These are phyloP conservation scores for Solanum gracilifrons DNA, from an alignment of 257 asterid species.

Conservation along the genomic window DNA sequence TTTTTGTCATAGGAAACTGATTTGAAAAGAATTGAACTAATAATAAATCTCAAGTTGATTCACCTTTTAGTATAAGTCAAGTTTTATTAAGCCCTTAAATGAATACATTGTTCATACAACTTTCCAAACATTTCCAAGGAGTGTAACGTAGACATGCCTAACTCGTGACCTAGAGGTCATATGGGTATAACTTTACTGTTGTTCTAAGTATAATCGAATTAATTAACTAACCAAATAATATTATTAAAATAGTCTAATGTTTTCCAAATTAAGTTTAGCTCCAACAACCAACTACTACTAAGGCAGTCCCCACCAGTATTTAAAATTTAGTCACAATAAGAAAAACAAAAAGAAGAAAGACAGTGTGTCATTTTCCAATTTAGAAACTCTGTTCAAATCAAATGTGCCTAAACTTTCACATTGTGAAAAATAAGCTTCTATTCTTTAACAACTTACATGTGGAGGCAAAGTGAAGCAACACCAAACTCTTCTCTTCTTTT, in stretches of 20 bases:
- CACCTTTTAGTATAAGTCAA: background rate
- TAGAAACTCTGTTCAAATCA: constrained; percentile 40
- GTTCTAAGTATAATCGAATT: background rate
- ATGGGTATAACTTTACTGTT: background rate
- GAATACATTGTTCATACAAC: too few species aligned
- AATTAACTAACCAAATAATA: background rate
- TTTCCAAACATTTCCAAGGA: background rate
- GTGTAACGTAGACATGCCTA: background rate
- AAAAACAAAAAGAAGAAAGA: background rate
- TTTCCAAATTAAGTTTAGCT: background rate
- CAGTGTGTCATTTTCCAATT: constrained; percentile 43
- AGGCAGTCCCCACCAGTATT: background rate
- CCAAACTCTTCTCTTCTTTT: constrained; percentile 16
- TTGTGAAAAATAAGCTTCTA: background rate
- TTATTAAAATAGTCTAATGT: background rate
- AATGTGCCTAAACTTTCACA: constrained; percentile 8
- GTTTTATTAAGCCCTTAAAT: background rate
- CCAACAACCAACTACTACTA: background rate
- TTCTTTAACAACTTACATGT: constrained; percentile 30
- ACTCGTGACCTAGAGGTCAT: background rate
- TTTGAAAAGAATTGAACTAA: background rate
- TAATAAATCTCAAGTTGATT: background rate
- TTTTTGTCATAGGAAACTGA: background rate
- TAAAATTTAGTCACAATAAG: background rate
- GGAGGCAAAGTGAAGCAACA: constrained; percentile 73